Evolutionary conservation across 2,329 filamentous ascomycete genomes (phyloP), one percentile per base, ranked within the genome.

Genomic region (Fusarium sp.): DNA sequence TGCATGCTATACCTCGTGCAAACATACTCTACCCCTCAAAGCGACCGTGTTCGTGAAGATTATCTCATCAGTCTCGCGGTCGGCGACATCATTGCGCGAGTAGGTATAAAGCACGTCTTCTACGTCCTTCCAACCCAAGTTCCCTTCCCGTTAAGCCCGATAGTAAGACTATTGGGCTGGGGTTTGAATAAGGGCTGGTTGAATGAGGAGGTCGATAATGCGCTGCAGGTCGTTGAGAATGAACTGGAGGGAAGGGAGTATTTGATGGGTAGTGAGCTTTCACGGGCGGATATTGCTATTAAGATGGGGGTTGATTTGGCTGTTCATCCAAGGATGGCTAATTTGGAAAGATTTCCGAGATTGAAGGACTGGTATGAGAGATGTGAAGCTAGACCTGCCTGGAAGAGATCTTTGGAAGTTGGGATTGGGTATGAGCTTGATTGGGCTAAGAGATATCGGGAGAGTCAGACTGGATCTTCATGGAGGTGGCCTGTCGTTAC

Each of bases 381-480:
- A 4, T 56, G 53, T n/a, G 53, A 48, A 18, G 30, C 22, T 2
- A 27, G 53, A 7, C 43, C 53, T 18, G 43, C 53, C 3, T 56
- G 53, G 53, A 48, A 40, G 10, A 15, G 41, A 3, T 48, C 53
- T 1, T 6, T 56, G 6, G 30, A 47, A 2, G 47, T 38, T 1
- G 53, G 53, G 6, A 25, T 38, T 15, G 53, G 53, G 1, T 56
- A 56, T 27, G 8, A 56, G 2, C 18, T 56, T 13, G 53, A 56
- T 3, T 56, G 53, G 53, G 9, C 16, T 4, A 5, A 3, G 1
- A n/a, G 53, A 4, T 5, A 15, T 1, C 4, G 18, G 3, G 41
- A 47, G 13, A 25, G 18, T 8, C 18, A 40, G 9, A 10, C 18
- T 11, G 18, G 18, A 4, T 12, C 18, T 0, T 13, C 18, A 1